Evolutionary conservation across 2,329 filamentous ascomycete species (phyloP).

Genomic region (Talaromyces sp.): DNA sequence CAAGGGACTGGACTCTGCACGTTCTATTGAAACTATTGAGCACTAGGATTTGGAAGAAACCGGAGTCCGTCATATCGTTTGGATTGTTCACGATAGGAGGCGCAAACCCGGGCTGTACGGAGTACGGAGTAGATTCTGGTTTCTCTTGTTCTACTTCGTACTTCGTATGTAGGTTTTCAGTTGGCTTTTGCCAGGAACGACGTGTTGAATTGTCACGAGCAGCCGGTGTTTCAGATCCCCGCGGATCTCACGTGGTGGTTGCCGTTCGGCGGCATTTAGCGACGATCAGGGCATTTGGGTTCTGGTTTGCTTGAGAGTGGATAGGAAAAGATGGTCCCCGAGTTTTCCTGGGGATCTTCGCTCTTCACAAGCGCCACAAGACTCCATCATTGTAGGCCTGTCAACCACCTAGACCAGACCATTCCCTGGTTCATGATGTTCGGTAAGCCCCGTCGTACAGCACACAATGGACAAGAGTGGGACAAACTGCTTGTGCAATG

Average conservation of each 20-base stretch:
- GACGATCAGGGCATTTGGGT: conserved; percentile 16
- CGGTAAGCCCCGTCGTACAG: conserved; percentile 4
- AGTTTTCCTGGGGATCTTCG: conserved; percentile 1
- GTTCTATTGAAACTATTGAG: conserved; percentile 5
- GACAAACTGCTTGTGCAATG: conserved; percentile 14
- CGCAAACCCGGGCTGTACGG: too few species aligned
- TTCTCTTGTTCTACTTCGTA: too few species aligned
- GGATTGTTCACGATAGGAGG: background rate
- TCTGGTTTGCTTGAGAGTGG: background rate
- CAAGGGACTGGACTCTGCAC: background rate
- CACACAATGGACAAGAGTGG: conserved; percentile 11
- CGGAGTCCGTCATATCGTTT: background rate
- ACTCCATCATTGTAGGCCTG: background rate
- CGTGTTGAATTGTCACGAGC: conserved; percentile 6
- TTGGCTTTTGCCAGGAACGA: background rate
- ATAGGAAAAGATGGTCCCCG: background rate
- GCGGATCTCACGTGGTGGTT: conserved; percentile 25
- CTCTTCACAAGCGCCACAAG: background rate
- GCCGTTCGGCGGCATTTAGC: conserved; percentile 23
- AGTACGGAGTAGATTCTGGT: background rate
- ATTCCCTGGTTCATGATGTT: conserved; percentile 7
- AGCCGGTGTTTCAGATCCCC: conserved; percentile 26
- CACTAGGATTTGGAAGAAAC: conserved; percentile 2
- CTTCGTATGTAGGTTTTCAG: background rate
- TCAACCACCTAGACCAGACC: background rate